Conservation (phyloP, 1,284 basidiomycete genomes). For the Fistulinella cinereoalba region DNA sequence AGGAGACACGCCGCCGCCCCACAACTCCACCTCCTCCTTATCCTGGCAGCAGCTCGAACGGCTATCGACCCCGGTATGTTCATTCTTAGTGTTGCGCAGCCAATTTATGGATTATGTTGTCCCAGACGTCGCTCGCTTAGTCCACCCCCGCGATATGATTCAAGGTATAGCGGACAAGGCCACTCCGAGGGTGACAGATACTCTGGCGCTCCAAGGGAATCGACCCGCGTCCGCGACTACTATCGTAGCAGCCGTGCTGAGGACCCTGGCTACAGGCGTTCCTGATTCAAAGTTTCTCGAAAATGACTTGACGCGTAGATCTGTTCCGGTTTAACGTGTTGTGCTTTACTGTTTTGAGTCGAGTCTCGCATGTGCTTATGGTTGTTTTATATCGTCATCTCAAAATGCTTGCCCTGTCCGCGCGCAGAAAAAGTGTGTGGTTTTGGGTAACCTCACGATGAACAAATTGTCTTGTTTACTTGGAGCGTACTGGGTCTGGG, state of each 20-base stretch:
- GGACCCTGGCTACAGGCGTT: conserved; percentile 38
- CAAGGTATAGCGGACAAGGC: conserved; percentile 36
- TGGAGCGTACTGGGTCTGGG: too few species aligned
- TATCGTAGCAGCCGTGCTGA: conserved; percentile 55
- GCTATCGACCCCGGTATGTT: conserved; percentile 53
- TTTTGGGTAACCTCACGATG: too few species aligned
- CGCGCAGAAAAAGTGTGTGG: neutral
- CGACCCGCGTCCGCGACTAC: conserved; percentile 56
- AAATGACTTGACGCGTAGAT: conserved; percentile 8
- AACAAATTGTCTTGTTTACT: too few species aligned
- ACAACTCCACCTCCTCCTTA: conserved; percentile 56
- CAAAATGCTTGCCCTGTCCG: conserved; percentile 9
- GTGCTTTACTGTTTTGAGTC: conserved; percentile 5
- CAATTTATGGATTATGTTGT: neutral
- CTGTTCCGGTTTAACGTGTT: conserved; percentile 2
- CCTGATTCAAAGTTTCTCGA: conserved; percentile 13
- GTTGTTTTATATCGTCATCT: conserved; percentile 1
- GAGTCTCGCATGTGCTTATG: conserved; percentile 3
- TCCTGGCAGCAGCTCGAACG: conserved; percentile 40
- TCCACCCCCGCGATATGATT: conserved; percentile 51
- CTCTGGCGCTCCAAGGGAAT: conserved; percentile 40
- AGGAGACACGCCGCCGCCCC: conserved; percentile 51
- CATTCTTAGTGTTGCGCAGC: neutral
- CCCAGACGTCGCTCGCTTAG: conserved; percentile 71
- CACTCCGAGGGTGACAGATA: conserved; percentile 44